phyloP scores from a whole-genome alignment of 2,329 filamentous ascomycete species.

The Rhynchosporium graminicola region DNA sequence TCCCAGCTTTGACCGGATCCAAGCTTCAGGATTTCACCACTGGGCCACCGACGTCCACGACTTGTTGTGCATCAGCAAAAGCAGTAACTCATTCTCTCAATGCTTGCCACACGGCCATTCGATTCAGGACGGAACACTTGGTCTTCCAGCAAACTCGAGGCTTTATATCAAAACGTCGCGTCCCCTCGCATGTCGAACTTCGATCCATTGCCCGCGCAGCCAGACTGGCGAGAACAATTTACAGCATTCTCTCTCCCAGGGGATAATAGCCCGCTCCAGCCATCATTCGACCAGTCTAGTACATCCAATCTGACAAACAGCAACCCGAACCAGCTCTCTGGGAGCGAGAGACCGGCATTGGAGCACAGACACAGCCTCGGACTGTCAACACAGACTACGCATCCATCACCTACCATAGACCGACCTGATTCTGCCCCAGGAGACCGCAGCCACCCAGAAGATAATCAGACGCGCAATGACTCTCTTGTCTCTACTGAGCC shows the following conservation, averaged over 20 bases:
- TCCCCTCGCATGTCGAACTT: conserved; percentile 44
- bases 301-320: conserved; percentile 32
- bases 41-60: conserved; percentile 22
- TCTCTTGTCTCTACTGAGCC: conserved; percentile 45
- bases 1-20: conserved; percentile 9
- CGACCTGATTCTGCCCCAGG: conserved; percentile 39
- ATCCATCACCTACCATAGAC: conserved; percentile 33
- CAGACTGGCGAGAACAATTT: conserved; percentile 43
- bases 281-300: conserved; percentile 35
- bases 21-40: conserved; percentile 6
- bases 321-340: conserved; percentile 27
- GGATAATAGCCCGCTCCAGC: conserved; percentile 36
- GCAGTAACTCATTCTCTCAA: conserved; percentile 37
- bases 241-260: conserved; percentile 37
- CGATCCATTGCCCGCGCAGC: conserved; percentile 40
- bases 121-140: conserved; percentile 43
- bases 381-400: conserved; percentile 33
- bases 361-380: conserved; percentile 39
- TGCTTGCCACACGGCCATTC: conserved; percentile 43
- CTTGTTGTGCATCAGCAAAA: conserved; percentile 28
- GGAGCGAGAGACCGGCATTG: conserved; percentile 31
- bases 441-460: conserved; percentile 29
- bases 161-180: conserved; percentile 38
- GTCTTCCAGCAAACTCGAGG: conserved; percentile 42
- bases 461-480: conserved; percentile 45